These are phyloP conservation scores for Corymbia citriodora DNA, from an alignment of 441 rosid genomes.

Conservation along the genomic window DNA sequence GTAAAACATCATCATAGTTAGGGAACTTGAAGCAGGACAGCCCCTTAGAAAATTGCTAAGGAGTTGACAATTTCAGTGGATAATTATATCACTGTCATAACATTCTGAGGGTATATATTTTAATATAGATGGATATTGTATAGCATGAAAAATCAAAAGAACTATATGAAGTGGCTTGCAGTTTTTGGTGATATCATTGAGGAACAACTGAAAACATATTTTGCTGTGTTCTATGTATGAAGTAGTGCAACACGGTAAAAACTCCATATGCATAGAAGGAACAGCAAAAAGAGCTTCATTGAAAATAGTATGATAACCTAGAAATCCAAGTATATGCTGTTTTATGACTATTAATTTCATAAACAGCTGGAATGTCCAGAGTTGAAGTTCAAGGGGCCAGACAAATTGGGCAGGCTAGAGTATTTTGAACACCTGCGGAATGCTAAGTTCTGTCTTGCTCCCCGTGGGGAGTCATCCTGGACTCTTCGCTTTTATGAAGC, in stretches of 20 bases:
- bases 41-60: background rate
- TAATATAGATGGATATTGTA: background rate
- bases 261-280: background rate
- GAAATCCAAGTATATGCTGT: background rate
- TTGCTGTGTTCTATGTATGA: background rate
- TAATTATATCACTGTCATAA: background rate
- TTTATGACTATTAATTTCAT: slow-evolving; percentile 13
- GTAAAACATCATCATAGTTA: background rate
- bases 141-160: background rate
- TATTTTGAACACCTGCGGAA: slow-evolving; percentile 87
- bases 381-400: slow-evolving; percentile 79
- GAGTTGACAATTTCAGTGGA: background rate
- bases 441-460: slow-evolving; percentile 95
- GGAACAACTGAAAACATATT: background rate
- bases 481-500: slow-evolving; percentile 94
- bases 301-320: background rate
- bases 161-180: background rate
- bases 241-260: background rate
- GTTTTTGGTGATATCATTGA: background rate
- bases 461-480: slow-evolving; percentile 98
- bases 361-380: slow-evolving; percentile 96
- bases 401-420: slow-evolving; percentile 67
- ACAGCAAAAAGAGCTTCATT: background rate
- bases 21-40: background rate
- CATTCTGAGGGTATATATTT: background rate